phyloP scores from a whole-genome alignment of 1,284 basidiomycete species.

The Apiotrichum montevideense region DNA sequence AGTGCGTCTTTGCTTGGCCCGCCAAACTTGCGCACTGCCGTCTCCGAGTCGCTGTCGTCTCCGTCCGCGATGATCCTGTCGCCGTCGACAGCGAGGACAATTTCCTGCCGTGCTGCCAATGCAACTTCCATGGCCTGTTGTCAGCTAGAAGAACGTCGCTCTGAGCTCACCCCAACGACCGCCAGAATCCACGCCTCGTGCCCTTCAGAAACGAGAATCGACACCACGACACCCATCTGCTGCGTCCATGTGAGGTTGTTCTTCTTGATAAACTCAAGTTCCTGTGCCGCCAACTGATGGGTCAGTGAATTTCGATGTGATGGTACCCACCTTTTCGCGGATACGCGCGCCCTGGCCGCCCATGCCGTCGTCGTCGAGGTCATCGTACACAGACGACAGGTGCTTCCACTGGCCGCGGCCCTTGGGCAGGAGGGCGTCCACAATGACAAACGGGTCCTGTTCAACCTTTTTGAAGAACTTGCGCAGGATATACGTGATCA shows the following conservation, averaged over 20 bases:
- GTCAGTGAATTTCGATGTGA: background rate
- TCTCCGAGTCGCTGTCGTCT: conserved; percentile 49
- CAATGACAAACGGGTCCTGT: conserved; percentile 71
- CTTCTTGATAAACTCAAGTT: conserved; percentile 78
- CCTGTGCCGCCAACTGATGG: conserved; percentile 49
- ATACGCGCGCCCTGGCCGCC: conserved; percentile 46
- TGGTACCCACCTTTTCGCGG: conserved; percentile 41
- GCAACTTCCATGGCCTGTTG: conserved; percentile 62
- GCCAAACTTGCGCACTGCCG: conserved; percentile 30
- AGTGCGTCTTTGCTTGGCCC: conserved; percentile 64
- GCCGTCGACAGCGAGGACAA: conserved; percentile 65
- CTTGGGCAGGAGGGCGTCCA: conserved; percentile 87
- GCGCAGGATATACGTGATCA: conserved; percentile 77
- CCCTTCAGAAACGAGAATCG: conserved; percentile 62
- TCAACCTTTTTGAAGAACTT: conserved; percentile 84
- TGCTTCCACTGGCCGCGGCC: conserved; percentile 78
- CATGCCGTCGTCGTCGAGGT: conserved; percentile 52
- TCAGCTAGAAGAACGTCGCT: conserved; percentile 3
- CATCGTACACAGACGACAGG: conserved; percentile 55
- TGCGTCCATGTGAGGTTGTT: conserved; percentile 70
- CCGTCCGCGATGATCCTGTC: conserved; percentile 27
- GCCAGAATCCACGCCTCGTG: conserved; percentile 65
- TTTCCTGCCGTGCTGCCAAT: conserved; percentile 59
- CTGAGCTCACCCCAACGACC: conserved; percentile 62
- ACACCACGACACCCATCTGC: conserved; percentile 77